Conservation (phyloP, 306 rosid species). For the Argentina anserina region DNA sequence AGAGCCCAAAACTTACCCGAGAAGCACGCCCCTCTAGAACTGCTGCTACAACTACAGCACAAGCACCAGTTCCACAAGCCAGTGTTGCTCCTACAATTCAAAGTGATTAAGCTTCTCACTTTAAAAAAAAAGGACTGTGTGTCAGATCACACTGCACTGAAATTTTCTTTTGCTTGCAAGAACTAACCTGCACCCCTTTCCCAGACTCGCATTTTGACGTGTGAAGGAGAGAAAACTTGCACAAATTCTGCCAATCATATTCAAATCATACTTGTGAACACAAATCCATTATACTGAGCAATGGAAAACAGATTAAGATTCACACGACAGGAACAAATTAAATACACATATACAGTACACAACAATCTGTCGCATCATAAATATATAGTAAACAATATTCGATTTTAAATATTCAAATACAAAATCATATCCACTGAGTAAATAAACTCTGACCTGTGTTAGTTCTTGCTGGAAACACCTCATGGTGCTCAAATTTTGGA, state of each 20-base stretch:
- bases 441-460: conserved; percentile 64
- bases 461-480: conserved; percentile 87
- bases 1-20: conserved; percentile 46
- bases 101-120: conserved; percentile 4
- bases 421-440: conserved; percentile 10
- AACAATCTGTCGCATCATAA: not conserved
- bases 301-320: not conserved
- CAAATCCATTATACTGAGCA: not conserved
- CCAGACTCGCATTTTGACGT: conserved; percentile 96
- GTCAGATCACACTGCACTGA: not conserved
- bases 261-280: conserved; percentile 9
- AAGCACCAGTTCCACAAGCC: conserved; percentile 98
- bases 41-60: conserved; percentile 89
- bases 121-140: not conserved
- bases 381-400: not conserved
- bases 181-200: conserved; percentile 94
- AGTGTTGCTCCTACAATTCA: conserved; percentile 72
- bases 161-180: not conserved
- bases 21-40: conserved; percentile 89
- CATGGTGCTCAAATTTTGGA: conserved; percentile 84
- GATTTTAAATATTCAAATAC: not conserved
- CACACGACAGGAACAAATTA: not conserved
- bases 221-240: conserved; percentile 70
- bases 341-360: not conserved
- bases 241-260: conserved; percentile 70